Evolutionary conservation across 805 yeast species (phyloP).

Genomic region (Wickerhamiella vanderwaltii): DNA sequence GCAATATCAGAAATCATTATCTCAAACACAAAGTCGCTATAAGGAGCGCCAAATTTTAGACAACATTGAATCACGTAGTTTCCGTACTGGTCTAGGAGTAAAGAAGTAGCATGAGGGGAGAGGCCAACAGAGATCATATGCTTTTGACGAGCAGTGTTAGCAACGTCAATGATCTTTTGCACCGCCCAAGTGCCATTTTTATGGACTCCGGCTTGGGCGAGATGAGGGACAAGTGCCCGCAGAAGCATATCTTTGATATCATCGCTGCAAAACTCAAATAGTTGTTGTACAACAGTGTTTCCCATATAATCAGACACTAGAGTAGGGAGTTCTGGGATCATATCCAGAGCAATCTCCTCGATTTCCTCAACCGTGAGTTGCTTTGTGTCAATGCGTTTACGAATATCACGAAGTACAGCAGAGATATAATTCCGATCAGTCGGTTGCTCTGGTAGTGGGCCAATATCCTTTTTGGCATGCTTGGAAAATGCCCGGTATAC

Average conservation of each 20-base stretch:
- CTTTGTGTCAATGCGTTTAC: slow-evolving; percentile 57
- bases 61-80: slow-evolving; percentile 94
- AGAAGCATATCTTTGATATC: slow-evolving; percentile 71
- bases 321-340: slow-evolving; percentile 82
- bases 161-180: slow-evolving; percentile 78
- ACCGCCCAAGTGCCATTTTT: slow-evolving; percentile 99
- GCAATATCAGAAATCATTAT: slow-evolving; percentile 64
- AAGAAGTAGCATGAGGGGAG: slow-evolving; percentile 67
- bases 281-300: slow-evolving; percentile 86
- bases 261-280: slow-evolving; percentile 61
- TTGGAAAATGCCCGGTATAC: slow-evolving; percentile 25
- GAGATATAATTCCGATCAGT: slow-evolving; percentile 69
- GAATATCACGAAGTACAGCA: slow-evolving; percentile 72
- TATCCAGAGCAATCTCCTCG: slow-evolving; percentile 70
- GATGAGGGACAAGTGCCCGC: slow-evolving; percentile 58
- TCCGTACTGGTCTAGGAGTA: slow-evolving; percentile 92
- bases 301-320: slow-evolving; percentile 88
- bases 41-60: slow-evolving; percentile 76
- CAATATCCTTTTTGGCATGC: slow-evolving; percentile 27
- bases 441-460: slow-evolving; percentile 61
- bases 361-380: slow-evolving; percentile 45
- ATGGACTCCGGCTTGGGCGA: slow-evolving; percentile 88
- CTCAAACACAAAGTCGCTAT: slow-evolving; percentile 81
- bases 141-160: slow-evolving; percentile 50
- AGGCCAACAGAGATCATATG: slow-evolving; percentile 55